Evolutionary conservation across 768 basidiomycete genomes (phyloP).

Genomic region (Leccinum subgranulosum): DNA sequence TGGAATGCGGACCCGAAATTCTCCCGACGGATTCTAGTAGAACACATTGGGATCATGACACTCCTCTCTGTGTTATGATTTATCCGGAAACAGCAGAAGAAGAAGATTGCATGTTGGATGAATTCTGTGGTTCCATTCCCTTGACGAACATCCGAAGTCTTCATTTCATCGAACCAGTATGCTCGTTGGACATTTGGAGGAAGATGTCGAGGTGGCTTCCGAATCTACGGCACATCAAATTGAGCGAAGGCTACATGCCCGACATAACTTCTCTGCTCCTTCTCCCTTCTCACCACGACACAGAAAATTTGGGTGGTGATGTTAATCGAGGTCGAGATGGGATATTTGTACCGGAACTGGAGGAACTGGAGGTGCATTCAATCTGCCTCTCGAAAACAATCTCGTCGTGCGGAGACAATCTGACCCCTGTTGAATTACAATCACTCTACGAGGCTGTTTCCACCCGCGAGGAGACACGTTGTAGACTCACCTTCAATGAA

Average conservation of each 20-base stretch:
- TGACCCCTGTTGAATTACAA: background rate
- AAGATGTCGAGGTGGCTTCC: background rate
- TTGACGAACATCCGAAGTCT: background rate
- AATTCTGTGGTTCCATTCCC: background rate
- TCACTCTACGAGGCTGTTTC: background rate
- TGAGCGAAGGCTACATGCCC: background rate
- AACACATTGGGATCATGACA: too few species aligned
- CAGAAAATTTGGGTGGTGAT: background rate
- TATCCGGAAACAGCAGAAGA: too few species aligned
- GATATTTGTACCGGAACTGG: background rate
- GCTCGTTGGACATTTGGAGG: conserved; percentile 4
- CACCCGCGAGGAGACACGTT: background rate
- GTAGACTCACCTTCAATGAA: background rate
- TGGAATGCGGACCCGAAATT: background rate
- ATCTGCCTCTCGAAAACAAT: background rate
- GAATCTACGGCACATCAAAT: conserved; percentile 1
- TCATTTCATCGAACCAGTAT: background rate
- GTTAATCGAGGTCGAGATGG: background rate
- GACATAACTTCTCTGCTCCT: background rate
- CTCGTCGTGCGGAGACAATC: background rate
- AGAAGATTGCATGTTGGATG: background rate
- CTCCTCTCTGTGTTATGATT: too few species aligned
- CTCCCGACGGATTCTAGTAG: background rate
- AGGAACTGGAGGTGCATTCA: background rate
- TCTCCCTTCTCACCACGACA: background rate